phyloP scores from a whole-genome alignment of 2,329 filamentous ascomycete genomes.

The Cytospora leucostoma region DNA sequence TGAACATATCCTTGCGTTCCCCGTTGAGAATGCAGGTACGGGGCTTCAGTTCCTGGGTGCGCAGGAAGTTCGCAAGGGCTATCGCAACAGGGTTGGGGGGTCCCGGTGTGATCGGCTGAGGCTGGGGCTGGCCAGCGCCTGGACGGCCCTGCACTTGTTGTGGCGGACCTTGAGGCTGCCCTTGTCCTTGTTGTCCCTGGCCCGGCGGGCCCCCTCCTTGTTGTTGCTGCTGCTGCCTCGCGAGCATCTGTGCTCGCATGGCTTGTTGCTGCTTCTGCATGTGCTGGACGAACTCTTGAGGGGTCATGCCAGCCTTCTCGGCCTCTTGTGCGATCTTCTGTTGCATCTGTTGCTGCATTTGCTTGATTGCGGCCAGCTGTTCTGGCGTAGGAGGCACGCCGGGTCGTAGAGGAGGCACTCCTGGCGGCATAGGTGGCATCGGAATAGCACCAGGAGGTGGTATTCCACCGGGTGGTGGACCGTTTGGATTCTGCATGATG shows the following conservation, averaged over 20 bases:
- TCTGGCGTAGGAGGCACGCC: conserved; percentile 59
- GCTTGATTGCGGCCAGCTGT: conserved; percentile 68
- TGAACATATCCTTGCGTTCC: conserved; percentile 98
- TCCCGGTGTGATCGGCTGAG: conserved; percentile 72
- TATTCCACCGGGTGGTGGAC: conserved; percentile 25
- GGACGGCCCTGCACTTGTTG: conserved; percentile 39
- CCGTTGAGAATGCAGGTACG: conserved; percentile 92
- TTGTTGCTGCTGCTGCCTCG: conserved; percentile 42
- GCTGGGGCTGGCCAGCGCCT: conserved; percentile 58
- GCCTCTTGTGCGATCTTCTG: conserved; percentile 81
- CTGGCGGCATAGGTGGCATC: conserved; percentile 31
- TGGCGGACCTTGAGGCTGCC: conserved; percentile 37
- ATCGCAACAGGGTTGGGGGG: conserved; percentile 88
- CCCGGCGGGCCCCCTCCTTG: conserved; percentile 31
- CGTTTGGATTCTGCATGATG: conserved; percentile 22
- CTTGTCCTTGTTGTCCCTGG: conserved; percentile 43
- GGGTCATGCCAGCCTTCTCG: conserved; percentile 78
- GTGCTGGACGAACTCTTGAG: conserved; percentile 79
- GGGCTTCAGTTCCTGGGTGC: conserved; percentile 80
- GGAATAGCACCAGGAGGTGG: conserved; percentile 23
- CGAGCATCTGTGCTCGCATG: conserved; percentile 47
- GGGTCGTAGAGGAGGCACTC: conserved; percentile 31
- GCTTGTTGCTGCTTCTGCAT: conserved; percentile 58
- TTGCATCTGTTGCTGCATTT: conserved; percentile 54
- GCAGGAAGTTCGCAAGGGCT: conserved; percentile 86